Evolutionary conservation across 352 stramenopile species (phyloP), one percentile per base, ranked within the genome.

Genomic region (Phytopythium ostracodes): DNA sequence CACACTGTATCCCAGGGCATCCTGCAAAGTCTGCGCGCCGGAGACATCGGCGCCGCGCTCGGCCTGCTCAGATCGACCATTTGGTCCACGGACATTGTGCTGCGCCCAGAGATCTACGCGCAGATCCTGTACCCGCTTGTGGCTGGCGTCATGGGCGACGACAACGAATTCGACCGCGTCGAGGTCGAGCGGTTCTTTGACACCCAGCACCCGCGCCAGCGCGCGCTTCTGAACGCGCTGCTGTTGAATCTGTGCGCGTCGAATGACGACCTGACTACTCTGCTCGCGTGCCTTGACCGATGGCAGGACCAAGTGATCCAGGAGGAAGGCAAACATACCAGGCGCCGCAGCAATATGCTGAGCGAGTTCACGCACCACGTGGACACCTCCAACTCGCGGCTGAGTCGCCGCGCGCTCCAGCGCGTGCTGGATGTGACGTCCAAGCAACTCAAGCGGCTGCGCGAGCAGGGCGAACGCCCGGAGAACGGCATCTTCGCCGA

Each of bases 181-280:
- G 74, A 87, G 50, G 63, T 89, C 22, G 77, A 91, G 67, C 71
- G 71, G n/a, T 72, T 79, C n/a, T 91, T 77, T 53, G 76, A 91
- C 51, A 62, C 43, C 20, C 74, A 84, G 57, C 68, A 91, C 52
- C 70, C 70, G 20, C 56, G 62, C 7, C 27, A 78, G 49, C 76
- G 76, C 46, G 56, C 59, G 20, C 49, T 70, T 17, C 52, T 91
- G 36, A 84, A 87, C 56, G 67, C 81, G 14, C 70, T 89, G 43
- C 63, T 91, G 22, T 49, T 91, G n/a, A 88, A 89, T 51, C 68
- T 89, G 24, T 91, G 81, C 46, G 76, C 87, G 44, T 81, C 77
- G 2, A 86, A 84, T 52, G 66, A 86, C 36, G 79, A 91, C 29
- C 61, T 91, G 24, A 72, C 68, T 27, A 87, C 79, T 3, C 74